A percentile compares a stretch with the other conserved stretches of the same genome.
These are phyloP conservation scores for Cercophora sp. DNA, from an alignment of 495 filamentous ascomycete species.

Conservation along the genomic window DNA sequence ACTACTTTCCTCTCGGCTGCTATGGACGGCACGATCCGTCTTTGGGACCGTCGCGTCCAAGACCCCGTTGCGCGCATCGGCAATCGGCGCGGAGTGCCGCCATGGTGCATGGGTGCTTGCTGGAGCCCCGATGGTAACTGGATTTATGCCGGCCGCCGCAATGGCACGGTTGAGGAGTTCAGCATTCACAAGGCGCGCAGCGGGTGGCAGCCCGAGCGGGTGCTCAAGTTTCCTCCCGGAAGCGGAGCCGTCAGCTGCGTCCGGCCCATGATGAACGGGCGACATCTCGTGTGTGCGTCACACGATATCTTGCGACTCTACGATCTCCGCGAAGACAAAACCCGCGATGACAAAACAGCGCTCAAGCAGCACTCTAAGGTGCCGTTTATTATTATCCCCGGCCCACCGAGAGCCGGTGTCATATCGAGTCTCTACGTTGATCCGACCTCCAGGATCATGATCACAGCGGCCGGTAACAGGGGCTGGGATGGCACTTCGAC, in stretches of 20 bases:
- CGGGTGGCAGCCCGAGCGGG: constrained; percentile 62
- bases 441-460: constrained; percentile 82
- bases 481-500: constrained; percentile 95
- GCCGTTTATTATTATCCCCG: constrained; percentile 91
- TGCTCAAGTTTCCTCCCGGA: constrained; percentile 84
- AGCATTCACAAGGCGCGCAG: constrained; percentile 75
- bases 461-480: constrained; percentile 83
- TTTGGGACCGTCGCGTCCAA: constrained; percentile 84
- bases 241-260: constrained; percentile 86
- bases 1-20: constrained; percentile 82
- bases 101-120: constrained; percentile 98
- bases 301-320: constrained; percentile 93
- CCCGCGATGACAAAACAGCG: constrained; percentile 41
- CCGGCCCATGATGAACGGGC: constrained; percentile 85
- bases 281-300: constrained; percentile 89
- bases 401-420: constrained; percentile 82
- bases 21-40: constrained; percentile 79
- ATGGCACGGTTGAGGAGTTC: constrained; percentile 93
- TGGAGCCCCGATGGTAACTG: constrained; percentile 96
- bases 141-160: constrained; percentile 89
- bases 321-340: constrained; percentile 68
- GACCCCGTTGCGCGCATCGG: constrained; percentile 74
- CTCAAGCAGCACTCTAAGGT: constrained; percentile 62
- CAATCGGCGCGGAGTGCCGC: constrained; percentile 68
- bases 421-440: constrained; percentile 82